phyloP scores from a whole-genome alignment of 192 early-diverging fungal genomes.

The Umbelopsis sp. region DNA sequence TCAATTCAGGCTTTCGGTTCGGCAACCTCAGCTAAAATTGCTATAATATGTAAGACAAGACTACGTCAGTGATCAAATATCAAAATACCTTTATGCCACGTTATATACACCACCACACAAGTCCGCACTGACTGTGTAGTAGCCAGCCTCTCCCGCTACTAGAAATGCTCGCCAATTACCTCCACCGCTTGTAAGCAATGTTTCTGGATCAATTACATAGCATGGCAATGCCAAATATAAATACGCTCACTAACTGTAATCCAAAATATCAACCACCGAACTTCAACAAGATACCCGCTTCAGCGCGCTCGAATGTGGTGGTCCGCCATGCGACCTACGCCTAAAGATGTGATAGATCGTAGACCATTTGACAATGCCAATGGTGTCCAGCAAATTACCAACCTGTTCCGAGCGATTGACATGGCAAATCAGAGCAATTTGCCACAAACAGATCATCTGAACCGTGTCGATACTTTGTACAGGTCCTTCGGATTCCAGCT shows the following conservation, averaged over 20 bases:
- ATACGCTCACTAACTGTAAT: too few relatives aligned
- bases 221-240: too few relatives aligned
- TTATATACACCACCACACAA: too few relatives aligned
- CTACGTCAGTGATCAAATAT: too few relatives aligned
- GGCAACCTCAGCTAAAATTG: too few relatives aligned
- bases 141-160: not conserved
- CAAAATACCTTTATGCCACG: too few relatives aligned
- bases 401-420: not conserved
- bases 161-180: not conserved
- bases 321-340: not conserved
- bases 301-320: slow-evolving; percentile 1
- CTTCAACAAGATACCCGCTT: not conserved
- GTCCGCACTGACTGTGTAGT: too few relatives aligned
- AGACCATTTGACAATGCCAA: not conserved
- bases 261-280: too few relatives aligned
- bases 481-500: not conserved
- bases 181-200: not conserved
- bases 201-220: not conserved
- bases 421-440: not conserved
- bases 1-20: too few relatives aligned
- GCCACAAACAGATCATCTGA: not conserved
- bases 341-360: not conserved
- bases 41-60: too few relatives aligned
- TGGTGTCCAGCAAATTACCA: not conserved
- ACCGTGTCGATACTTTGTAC: not conserved